These are phyloP conservation scores for Clitopilus hobsonii DNA, from an alignment of 768 basidiomycete species.

Conservation along the genomic window DNA sequence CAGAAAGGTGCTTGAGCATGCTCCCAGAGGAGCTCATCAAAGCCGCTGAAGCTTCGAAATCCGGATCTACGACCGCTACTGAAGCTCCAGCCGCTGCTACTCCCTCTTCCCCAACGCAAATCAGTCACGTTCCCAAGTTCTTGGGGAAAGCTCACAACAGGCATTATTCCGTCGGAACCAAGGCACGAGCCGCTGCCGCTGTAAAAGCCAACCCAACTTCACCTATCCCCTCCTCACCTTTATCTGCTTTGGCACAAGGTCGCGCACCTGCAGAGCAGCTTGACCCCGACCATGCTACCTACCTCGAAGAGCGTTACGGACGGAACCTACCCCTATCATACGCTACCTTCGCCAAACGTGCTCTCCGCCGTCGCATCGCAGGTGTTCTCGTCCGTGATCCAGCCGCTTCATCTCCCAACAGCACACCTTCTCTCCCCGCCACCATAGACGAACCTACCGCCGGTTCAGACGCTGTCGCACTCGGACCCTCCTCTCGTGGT, in stretches of 20 bases:
- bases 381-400: slow-evolving; percentile 71
- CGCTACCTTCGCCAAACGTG: slow-evolving; percentile 78
- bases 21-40: slow-evolving; percentile 40
- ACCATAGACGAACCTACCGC: slow-evolving; percentile 32
- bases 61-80: neutral
- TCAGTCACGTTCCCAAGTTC: slow-evolving; percentile 21
- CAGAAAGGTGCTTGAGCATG: slow-evolving; percentile 75
- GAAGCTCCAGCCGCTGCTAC: slow-evolving; percentile 13
- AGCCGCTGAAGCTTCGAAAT: neutral
- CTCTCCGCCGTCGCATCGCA: slow-evolving; percentile 84
- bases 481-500: slow-evolving; percentile 66
- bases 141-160: slow-evolving; percentile 46
- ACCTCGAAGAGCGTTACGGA: slow-evolving; percentile 93
- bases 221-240: slow-evolving; percentile 7
- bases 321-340: slow-evolving; percentile 76
- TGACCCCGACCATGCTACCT: slow-evolving; percentile 59
- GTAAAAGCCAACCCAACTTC: slow-evolving; percentile 7
- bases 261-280: slow-evolving; percentile 53
- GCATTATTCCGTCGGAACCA: slow-evolving; percentile 49
- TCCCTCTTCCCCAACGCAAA: slow-evolving; percentile 17
- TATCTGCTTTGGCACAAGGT: slow-evolving; percentile 5
- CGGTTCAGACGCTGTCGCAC: slow-evolving; percentile 37
- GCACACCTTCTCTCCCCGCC: too few species aligned
- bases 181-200: too few species aligned
- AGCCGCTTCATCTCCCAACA: slow-evolving; percentile 5